Evolutionary conservation across 108 stramenopile genomes (phyloP), one percentile per base, ranked within the genome.

Genomic region (Conticribra guillardii): DNA sequence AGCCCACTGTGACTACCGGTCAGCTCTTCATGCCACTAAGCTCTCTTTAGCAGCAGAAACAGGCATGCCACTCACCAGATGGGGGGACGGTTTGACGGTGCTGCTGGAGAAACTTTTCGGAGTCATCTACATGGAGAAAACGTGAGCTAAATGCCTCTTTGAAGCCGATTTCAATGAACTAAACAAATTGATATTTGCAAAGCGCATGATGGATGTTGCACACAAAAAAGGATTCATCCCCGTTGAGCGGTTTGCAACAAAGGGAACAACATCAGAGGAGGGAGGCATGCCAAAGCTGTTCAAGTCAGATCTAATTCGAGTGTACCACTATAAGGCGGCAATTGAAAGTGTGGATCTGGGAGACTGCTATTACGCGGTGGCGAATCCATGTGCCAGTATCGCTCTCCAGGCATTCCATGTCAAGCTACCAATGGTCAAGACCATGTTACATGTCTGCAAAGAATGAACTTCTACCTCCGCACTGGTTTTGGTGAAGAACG

Each of bases 61-160:
- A 4, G 66, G 67, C 1, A 30, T 69, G 0, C 31, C 67, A 1
- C 2, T 69, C 11, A 34, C 21, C 0, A 14, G 49, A 9, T 69
- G 68, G 68, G 31, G 33, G 1, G 16, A 18, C 0, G 34, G 56
- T 29, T n/a, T 69, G 11, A 58, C 37, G 2, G 57, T 60, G 2
- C 16, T 69, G 4, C 22, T 69, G 19, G 68, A 69, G 18, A 69
- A 69, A 18, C 16, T 47, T 3, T 69, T 69, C 47, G 68, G 68
- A 0, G 31, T 31, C 27, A 65, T 50, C 8, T 33, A 52, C 3
- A 31, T 69, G 11, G 32, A 57, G 0, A 69, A 69, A 32, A 23
- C 59, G 24, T 0, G 56, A 3, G 68, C 68, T 21, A 69, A 59
- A 19, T 49, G 24, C 4, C 68, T 69, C 5, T 18, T 69, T 1